A percentile compares a stretch with the other conserved stretches of the same genome.
Evolutionary conservation across 2,329 filamentous ascomycete genomes (phyloP).

Genomic region (Neonectria coccinea): DNA sequence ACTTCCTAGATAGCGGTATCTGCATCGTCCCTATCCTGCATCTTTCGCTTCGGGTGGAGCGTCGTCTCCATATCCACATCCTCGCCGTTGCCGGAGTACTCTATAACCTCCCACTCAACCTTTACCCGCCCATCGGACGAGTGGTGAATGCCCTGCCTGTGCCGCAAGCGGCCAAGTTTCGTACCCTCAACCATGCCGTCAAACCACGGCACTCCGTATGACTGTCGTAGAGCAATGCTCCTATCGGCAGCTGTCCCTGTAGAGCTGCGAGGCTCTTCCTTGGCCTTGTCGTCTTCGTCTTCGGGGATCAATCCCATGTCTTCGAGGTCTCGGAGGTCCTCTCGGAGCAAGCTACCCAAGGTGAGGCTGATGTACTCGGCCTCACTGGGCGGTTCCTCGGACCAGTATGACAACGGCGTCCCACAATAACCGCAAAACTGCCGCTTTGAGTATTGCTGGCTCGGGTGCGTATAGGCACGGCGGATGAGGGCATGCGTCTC

Average conservation of each 20-base stretch:
- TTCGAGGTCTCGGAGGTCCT: slow-evolving; percentile 79
- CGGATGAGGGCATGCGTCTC: slow-evolving; percentile 77
- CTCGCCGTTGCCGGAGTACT: slow-evolving; percentile 69
- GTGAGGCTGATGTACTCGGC: slow-evolving; percentile 84
- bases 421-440: slow-evolving; percentile 95
- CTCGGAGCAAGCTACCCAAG: slow-evolving; percentile 78
- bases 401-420: slow-evolving; percentile 86
- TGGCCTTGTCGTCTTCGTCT: slow-evolving; percentile 46
- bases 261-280: slow-evolving; percentile 22
- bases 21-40: slow-evolving; percentile 56
- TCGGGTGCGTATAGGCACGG: slow-evolving; percentile 72
- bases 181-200: slow-evolving; percentile 84
- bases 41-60: slow-evolving; percentile 64
- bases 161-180: slow-evolving; percentile 74
- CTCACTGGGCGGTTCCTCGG: slow-evolving; percentile 76
- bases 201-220: slow-evolving; percentile 86
- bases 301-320: slow-evolving; percentile 78
- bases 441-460: slow-evolving; percentile 71
- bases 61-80: slow-evolving; percentile 52
- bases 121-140: slow-evolving; percentile 73
- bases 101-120: slow-evolving; percentile 87
- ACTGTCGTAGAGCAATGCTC: slow-evolving; percentile 58
- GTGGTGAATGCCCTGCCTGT: slow-evolving; percentile 64
- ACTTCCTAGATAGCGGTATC: slow-evolving; percentile 28
- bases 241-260: slow-evolving; percentile 39